Evolutionary conservation across 805 yeast species (phyloP), one percentile per base, ranked within the genome.

Genomic region (Sugiyamaella qingdaonensis): DNA sequence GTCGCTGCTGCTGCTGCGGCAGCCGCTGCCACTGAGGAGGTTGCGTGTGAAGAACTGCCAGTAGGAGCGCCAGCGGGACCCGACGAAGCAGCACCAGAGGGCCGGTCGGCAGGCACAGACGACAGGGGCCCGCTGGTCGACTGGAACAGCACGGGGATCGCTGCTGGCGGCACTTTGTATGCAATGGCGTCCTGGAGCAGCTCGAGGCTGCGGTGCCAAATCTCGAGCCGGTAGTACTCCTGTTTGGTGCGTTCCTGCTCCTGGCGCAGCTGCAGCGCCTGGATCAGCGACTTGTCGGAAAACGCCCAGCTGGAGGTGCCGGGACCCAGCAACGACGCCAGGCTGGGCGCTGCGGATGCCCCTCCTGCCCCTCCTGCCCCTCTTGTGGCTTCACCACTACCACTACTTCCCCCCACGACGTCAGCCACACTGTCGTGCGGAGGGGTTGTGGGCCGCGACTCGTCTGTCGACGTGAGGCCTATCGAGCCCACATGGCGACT

Each of bases 231-330:
- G 65, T 86, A 85, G 60, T 75, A 84, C 59, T 86, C 94, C 66
- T 90, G 96, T 58, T 85, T 85, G 1, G 97, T 85, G 43, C 78
- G 75, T 65, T 91, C 97, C 63, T 86, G 92, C 64, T 88, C 90
- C 2, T 80, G 67, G 49, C 82, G 75, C 31, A 85, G 75, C 33
- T 76, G 74, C 35, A 88, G 68, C 0, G 89, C 83, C 57, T 78
- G 80, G 24, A 73, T 66, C 29, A 84, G 73, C 2, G 89, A 77
- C 8, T 74, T 73, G 51, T 85, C 86, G 7, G 84, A 71, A 61
- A 72, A 76, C 0, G 82, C 81, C 79, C 85, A 81, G 34, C 70
- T 66, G 7, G 73, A 62, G 11, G 80, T 71, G 31, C 78, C 73
- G 2, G 80, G 72, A 1, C 89, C 90, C 35, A 85, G 68, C 9